Evolutionary conservation across 371 early-diverging fungal genomes (phyloP).

Genomic region (Vairimorpha ceranae): DNA sequence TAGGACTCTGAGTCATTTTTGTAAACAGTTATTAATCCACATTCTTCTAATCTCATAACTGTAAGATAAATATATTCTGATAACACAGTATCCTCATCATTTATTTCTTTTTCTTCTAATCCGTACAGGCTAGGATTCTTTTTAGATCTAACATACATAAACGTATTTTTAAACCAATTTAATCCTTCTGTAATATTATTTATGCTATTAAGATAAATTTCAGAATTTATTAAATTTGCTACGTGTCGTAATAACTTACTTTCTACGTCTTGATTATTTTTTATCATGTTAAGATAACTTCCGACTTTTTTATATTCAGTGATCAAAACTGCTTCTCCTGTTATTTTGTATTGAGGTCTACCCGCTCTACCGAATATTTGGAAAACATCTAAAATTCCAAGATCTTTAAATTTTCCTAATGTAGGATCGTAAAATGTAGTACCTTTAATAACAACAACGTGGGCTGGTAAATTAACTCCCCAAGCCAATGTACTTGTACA

Average conservation of each 20-base stretch:
- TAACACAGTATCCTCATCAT: constrained; percentile 34
- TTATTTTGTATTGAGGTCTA: constrained; percentile 89
- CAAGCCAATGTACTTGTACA: constrained; percentile 97
- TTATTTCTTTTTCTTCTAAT: constrained; percentile 69
- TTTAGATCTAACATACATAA: constrained; percentile 81
- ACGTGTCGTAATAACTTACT: constrained; percentile 78
- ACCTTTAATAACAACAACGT: constrained; percentile 94
- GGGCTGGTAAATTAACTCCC: constrained; percentile 99
- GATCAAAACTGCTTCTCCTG: constrained; percentile 89
- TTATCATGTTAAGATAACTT: constrained; percentile 81
- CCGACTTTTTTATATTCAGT: constrained; percentile 81
- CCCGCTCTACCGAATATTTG: constrained; percentile 99
- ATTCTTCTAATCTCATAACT: constrained; percentile 42
- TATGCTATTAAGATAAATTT: constrained; percentile 83
- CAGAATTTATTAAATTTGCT: constrained; percentile 84
- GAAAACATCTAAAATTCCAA: constrained; percentile 66
- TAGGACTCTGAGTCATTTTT: constrained; percentile 5
- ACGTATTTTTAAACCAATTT: constrained; percentile 88
- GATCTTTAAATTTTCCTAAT: constrained; percentile 78
- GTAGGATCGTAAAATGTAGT: constrained; percentile 87
- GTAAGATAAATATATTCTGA: constrained; percentile 48
- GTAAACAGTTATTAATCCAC: constrained; percentile 35
- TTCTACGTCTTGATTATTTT: constrained; percentile 89
- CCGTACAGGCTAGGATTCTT: constrained; percentile 54
- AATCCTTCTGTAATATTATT: constrained; percentile 81